Evolutionary conservation across 371 early-diverging fungal genomes (phyloP).

Genomic region (Saksenaea oblongispora): DNA sequence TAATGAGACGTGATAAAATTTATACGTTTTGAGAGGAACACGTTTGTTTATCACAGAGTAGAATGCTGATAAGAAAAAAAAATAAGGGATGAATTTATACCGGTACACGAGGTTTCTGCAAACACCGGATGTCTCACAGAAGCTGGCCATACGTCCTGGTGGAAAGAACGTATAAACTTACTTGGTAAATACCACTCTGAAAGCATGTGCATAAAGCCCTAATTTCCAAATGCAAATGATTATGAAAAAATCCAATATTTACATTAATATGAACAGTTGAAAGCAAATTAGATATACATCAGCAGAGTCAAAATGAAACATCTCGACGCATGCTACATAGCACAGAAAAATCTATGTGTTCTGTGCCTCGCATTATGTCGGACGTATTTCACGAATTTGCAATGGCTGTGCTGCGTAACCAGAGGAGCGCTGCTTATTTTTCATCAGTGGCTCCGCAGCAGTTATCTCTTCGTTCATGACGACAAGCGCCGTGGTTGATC

Average conservation of each 20-base stretch:
- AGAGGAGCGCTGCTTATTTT: background rate
- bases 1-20: too few relatives aligned
- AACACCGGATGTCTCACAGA: too few relatives aligned
- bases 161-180: too few relatives aligned
- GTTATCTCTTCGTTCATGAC: background rate
- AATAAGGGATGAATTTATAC: too few relatives aligned
- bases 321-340: background rate
- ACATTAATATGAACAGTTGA: background rate
- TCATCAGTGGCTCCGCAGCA: background rate
- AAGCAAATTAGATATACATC: background rate
- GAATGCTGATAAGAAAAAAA: too few relatives aligned
- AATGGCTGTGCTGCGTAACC: background rate
- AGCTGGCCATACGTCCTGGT: too few relatives aligned
- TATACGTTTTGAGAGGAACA: too few relatives aligned
- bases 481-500: background rate
- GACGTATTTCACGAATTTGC: background rate
- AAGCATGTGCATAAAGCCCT: background rate
- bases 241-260: background rate
- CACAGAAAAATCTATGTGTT: background rate
- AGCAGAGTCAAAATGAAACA: background rate
- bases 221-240: background rate
- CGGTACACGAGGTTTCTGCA: too few relatives aligned
- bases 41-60: too few relatives aligned
- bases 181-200: too few relatives aligned
- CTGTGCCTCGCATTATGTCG: background rate